phyloP scores from a whole-genome alignment of 2,329 filamentous ascomycete species.

The Karstenula rhodostoma region DNA sequence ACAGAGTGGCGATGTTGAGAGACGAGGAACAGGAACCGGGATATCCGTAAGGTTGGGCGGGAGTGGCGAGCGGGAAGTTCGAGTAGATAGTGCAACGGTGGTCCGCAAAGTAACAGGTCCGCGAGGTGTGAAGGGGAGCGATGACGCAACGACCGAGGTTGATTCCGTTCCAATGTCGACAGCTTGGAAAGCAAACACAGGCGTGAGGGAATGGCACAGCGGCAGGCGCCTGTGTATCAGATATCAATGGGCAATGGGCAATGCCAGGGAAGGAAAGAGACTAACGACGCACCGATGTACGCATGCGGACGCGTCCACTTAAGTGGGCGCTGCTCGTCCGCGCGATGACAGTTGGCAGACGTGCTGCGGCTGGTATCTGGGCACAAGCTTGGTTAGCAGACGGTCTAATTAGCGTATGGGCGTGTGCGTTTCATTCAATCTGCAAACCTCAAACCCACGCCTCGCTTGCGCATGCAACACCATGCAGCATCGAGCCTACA shows the following conservation, averaged over 20 bases:
- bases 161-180: neutral
- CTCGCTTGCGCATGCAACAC: neutral
- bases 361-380: neutral
- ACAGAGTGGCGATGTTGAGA: too few species aligned
- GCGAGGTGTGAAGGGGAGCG: neutral
- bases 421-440: neutral
- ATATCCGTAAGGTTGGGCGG: neutral
- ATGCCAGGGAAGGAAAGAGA: neutral
- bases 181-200: neutral
- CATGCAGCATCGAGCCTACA: neutral
- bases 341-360: neutral
- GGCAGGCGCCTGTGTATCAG: conserved; percentile 1
- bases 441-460: neutral
- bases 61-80: neutral
- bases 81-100: neutral
- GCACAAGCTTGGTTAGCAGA: neutral
- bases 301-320: conserved; percentile 2
- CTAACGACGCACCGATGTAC: neutral
- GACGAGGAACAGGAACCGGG: neutral
- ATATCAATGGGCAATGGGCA: neutral
- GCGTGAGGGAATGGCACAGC: conserved; percentile 1
- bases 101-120: neutral
- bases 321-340: neutral
- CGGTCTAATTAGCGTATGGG: neutral
- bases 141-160: conserved; percentile 4